phyloP scores from a whole-genome alignment of 2,329 filamentous ascomycete genomes.

The Curvularia lunata region DNA sequence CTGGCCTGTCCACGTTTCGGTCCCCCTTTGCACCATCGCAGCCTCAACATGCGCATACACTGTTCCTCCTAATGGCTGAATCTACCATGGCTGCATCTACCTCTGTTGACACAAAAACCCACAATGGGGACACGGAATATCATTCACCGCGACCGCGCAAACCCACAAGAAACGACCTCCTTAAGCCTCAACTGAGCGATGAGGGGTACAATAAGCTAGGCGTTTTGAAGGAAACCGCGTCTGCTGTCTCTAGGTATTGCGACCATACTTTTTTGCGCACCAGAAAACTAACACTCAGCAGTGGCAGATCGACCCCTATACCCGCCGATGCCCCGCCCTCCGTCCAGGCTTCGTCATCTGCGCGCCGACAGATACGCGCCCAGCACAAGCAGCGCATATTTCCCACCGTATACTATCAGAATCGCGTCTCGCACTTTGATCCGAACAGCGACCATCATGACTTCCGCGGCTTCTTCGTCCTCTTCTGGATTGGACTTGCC shows the following conservation, averaged over 20 bases:
- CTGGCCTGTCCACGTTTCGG: constrained; percentile 39
- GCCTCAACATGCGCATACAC: constrained; percentile 30
- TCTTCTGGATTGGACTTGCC: constrained; percentile 96
- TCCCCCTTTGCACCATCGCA: constrained; percentile 17
- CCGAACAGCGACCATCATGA: constrained; percentile 89
- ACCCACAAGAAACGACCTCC: constrained; percentile 42
- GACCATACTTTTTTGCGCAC: constrained; percentile 59
- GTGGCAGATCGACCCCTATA: constrained; percentile 82
- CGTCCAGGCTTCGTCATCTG: constrained; percentile 81
- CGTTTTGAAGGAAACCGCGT: constrained; percentile 32
- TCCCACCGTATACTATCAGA: constrained; percentile 88
- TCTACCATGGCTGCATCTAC: constrained; percentile 43
- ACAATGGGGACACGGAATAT: constrained; percentile 36
- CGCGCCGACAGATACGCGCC: constrained; percentile 80
- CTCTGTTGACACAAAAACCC: constrained; percentile 32
- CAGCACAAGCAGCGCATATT: constrained; percentile 85
- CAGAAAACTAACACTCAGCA: constrained; percentile 49
- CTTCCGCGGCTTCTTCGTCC: constrained; percentile 95
- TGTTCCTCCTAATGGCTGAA: constrained; percentile 39
- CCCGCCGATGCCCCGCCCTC: constrained; percentile 93
- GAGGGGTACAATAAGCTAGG: constrained; percentile 36
- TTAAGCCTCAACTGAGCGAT: constrained; percentile 45
- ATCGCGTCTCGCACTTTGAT: constrained; percentile 94
- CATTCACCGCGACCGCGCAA: constrained; percentile 47
- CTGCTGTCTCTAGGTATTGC: constrained; percentile 52